Evolutionary conservation across 106 monocot genomes (phyloP).

Genomic region (Dendrobium huoshanense): DNA sequence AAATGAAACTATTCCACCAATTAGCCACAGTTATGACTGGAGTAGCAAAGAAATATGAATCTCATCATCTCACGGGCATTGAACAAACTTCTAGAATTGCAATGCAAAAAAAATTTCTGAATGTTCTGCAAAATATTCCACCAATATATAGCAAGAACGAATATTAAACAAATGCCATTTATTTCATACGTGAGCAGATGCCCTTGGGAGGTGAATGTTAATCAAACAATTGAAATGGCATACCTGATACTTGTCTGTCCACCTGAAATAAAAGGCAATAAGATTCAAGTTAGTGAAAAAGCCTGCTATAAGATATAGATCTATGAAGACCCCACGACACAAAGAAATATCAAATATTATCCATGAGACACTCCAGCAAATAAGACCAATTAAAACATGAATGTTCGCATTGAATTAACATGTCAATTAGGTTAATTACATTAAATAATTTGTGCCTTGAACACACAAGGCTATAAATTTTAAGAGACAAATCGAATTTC

Average conservation of each 20-base stretch:
- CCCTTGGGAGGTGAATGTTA: background rate
- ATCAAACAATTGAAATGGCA: background rate
- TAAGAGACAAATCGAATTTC: background rate
- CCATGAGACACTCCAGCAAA: background rate
- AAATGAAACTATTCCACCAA: background rate
- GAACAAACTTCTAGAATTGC: background rate
- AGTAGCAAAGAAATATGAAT: background rate
- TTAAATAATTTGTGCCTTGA: background rate
- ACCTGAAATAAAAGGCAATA: conserved; percentile 42
- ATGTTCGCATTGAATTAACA: background rate
- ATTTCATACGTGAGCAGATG: background rate
- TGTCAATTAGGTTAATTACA: background rate
- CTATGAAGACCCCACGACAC: background rate
- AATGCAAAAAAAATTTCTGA: background rate
- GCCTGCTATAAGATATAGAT: background rate
- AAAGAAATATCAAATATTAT: background rate
- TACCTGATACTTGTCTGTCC: conserved; percentile 88
- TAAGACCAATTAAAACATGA: background rate
- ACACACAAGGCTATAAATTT: background rate
- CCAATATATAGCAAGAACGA: background rate
- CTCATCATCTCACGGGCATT: background rate
- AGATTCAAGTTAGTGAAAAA: conserved; percentile 3
- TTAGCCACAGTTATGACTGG: background rate
- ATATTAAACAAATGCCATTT: background rate
- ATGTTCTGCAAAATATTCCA: background rate